phyloP scores from a whole-genome alignment of 169 alveolate genomes.

The Perkinsus chesapeaki region DNA sequence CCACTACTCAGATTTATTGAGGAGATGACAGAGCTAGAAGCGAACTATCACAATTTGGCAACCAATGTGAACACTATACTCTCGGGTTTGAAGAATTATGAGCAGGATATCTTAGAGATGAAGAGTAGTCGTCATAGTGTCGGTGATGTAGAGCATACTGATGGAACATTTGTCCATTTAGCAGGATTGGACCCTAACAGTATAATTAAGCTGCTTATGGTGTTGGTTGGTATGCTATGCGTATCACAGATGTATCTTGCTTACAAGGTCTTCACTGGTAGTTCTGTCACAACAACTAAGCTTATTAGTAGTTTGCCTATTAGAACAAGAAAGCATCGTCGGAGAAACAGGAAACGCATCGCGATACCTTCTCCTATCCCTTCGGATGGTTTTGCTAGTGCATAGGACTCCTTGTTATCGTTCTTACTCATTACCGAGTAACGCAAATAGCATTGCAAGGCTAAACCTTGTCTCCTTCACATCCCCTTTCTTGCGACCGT shows the following conservation, averaged over 20 bases:
- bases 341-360: not conserved
- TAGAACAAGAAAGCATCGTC: not conserved
- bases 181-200: not conserved
- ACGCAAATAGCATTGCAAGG: too few species aligned
- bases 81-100: not conserved
- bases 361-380: not conserved
- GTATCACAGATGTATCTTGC: not conserved
- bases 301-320: not conserved
- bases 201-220: not conserved
- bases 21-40: not conserved
- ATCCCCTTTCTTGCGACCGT: not conserved
- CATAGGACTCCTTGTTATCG: not conserved
- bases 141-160: not conserved
- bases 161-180: not conserved
- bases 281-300: not conserved
- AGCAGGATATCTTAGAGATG: not conserved
- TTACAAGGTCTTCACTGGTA: not conserved
- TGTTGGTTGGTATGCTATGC: not conserved
- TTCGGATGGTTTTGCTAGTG: not conserved
- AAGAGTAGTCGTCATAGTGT: not conserved
- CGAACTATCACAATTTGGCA: not conserved
- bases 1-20: not conserved
- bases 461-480: too few species aligned
- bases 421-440: not conserved
- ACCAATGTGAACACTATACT: not conserved